A percentile compares a stretch with the other conserved stretches of the same genome.
Evolutionary conservation across 2,329 filamentous ascomycete genomes (phyloP).

Genomic region (Ceratocystis huliohia): DNA sequence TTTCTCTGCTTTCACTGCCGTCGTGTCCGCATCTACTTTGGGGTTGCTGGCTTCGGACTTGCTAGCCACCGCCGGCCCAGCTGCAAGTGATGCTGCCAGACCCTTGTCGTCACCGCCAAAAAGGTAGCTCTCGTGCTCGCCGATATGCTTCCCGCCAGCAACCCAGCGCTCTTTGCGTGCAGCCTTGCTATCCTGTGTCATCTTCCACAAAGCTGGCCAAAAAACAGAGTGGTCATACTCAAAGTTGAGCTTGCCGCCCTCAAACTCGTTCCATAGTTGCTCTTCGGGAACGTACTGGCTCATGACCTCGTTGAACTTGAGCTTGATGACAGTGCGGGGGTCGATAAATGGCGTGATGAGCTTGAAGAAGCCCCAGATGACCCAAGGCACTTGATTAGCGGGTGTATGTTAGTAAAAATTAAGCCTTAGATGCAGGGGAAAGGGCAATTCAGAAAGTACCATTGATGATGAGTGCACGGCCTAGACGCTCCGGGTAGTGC

Average conservation of each 20-base stretch:
- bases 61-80: conserved; percentile 14
- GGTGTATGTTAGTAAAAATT: conserved; percentile 16
- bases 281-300: conserved; percentile 63
- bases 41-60: conserved; percentile 14
- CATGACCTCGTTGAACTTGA: conserved; percentile 95
- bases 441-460: conserved; percentile 38
- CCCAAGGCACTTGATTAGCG: conserved; percentile 58
- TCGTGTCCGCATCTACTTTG: conserved; percentile 11
- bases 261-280: conserved; percentile 68
- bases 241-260: conserved; percentile 69
- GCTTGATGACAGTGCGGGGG: conserved; percentile 80
- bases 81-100: conserved; percentile 17
- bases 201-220: conserved; percentile 71
- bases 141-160: conserved; percentile 64
- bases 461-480: conserved; percentile 79
- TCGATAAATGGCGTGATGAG: conserved; percentile 94
- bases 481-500: conserved; percentile 88
- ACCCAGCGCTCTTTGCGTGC: conserved; percentile 60
- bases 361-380: conserved; percentile 91
- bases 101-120: conserved; percentile 39
- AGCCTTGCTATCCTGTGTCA: conserved; percentile 54
- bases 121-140: conserved; percentile 81
- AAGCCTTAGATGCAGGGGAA: not conserved
- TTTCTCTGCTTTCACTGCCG: not conserved
- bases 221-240: conserved; percentile 80